Conservation (phyloP, 2,329 filamentous ascomycete species). For the Chalaropsis thielavioides region DNA sequence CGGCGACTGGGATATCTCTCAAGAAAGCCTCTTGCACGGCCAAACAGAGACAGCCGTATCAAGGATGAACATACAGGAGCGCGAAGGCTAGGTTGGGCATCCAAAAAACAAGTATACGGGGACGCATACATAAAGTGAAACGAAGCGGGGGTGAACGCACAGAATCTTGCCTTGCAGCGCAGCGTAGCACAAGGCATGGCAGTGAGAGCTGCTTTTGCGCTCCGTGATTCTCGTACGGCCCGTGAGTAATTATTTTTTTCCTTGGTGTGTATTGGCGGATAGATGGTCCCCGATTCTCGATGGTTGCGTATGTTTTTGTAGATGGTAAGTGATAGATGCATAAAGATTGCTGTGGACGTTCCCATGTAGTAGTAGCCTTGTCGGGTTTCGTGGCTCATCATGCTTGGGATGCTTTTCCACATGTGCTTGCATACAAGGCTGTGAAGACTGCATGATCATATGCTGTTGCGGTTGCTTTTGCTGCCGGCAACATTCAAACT, state of each 20-base stretch:
- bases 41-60: background rate
- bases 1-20: background rate
- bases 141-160: background rate
- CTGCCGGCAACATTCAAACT: too few species aligned
- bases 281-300: too few species aligned
- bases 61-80: background rate
- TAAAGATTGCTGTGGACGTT: too few species aligned
- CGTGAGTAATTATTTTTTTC: background rate
- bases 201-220: background rate
- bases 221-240: background rate
- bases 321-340: too few species aligned
- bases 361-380: too few species aligned
- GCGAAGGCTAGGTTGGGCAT: background rate
- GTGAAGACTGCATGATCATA: too few species aligned
- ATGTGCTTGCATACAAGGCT: too few species aligned
- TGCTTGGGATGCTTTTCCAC: too few species aligned
- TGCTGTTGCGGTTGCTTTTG: too few species aligned
- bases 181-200: background rate
- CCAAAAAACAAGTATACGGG: background rate
- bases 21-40: background rate
- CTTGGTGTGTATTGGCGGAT: too few species aligned
- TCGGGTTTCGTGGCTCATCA: too few species aligned
- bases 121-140: background rate
- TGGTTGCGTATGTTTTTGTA: too few species aligned
- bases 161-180: background rate